Base-by-base conservation (phyloP, 345 rosid species). In the Aquilaria yunnanensis region DNA sequence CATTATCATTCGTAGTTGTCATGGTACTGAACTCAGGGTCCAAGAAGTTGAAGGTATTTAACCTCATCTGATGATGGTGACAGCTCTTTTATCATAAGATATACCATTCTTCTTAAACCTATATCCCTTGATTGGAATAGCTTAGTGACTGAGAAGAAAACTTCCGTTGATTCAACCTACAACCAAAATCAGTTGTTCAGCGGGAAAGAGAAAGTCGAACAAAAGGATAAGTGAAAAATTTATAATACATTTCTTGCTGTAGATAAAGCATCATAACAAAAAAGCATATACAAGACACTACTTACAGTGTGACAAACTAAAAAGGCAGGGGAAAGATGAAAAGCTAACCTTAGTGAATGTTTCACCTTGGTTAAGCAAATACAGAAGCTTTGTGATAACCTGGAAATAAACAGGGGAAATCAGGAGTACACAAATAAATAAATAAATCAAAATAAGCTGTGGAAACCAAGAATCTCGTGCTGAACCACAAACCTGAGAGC, bases 61-160 rank as follows among this genome's bases (percentile, higher is more conserved):
- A 90, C 97, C 97, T 90, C 97, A 82, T 90, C 97, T 5, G 97
- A 75, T 43, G 89, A 90, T 56, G 97, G 97, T 60, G 97, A 90
- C 55, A 90, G 72, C 80, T 90, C 96, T 80, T 90, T 90, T 61
- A 90, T 90, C 70, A 90, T 88, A 81, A 90, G 73, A 76, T 90
- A 90, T 31, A 90, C 96, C 97, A 90, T 88, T 73, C 96, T 84
- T 88, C 97, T 85, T 72, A 90, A 67, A 54, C 93, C 93, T 45
- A 87, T 69, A 75, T 90, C 97, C 72, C 76, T 85, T 1, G 97
- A 90, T 54, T 90, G 97, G 63, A 90, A 90, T 61, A 90, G 97
- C 74, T 90, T 90, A 32, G 97, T 90, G 67, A 88, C 96, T 12
- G 97, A 72, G 72, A 90, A 90, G 85, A 90, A 90, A 59, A 88